Base-by-base conservation (phyloP, 2,329 filamentous ascomycete genomes). In the Passalora sequoiae region DNA sequence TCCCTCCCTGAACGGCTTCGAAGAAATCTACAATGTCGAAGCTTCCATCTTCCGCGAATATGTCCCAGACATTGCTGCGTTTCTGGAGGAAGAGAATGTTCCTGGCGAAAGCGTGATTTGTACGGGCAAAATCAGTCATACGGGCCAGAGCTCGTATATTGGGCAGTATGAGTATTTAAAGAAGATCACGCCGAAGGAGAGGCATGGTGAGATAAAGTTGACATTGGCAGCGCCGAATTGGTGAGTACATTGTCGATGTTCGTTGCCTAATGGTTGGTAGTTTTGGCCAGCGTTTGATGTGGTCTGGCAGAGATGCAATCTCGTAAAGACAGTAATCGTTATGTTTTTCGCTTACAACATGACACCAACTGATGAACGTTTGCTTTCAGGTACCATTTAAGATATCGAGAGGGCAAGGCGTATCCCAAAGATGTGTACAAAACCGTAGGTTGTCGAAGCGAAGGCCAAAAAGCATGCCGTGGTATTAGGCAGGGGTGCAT, bases 31-130 rank as follows among this genome's bases (percentile, higher is more conserved):
- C 40, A 54, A 54, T 8, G 51, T 54, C 4, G 66, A 70, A 20
- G 46, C 65, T 1, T 70, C 71, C 29, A 74, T 77, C 7, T 82
- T 77, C 64, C 71, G 75, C 28, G 61, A 69, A 16, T 80, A 81
- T 51, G 73, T 78, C 20, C 78, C 78, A 2, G 79, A 83, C 54
- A 71, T 81, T 41, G 75, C 76, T 31, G 76, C 74, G 2, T 81
- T 83, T 64, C 70, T 78, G 30, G 76, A 80, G 43, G 71, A 73
- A 25, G 66, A 72, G 48, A 63, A 74, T 55, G 76, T 77, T 43
- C 75, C 77, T 10, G 51, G 49, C n/a, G 75, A 74, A 31, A 71
- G 73, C 51, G 74, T 71, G 4, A 74, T 56, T 15, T 53, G 49
- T 75, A 28, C 65, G 77, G 43, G 78, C 73, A 55, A 56, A 36